These are phyloP conservation scores for Bassia scoparia DNA, from an alignment of 148 eudicot genomes.

Conservation along the genomic window DNA sequence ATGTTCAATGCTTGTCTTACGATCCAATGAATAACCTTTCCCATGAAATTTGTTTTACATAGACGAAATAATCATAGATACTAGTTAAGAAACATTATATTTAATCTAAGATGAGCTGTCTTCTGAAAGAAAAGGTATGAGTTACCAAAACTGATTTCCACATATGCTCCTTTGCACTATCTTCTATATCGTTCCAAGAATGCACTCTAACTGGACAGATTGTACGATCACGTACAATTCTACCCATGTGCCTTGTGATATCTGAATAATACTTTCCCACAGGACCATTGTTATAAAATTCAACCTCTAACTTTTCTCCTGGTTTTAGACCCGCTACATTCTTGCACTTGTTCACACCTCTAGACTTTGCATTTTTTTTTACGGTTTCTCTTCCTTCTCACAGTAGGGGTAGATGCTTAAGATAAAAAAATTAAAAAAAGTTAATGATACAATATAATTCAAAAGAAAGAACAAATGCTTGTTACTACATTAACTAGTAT, in stretches of 20 bases:
- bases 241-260: neutral
- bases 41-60: neutral
- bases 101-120: no score
- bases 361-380: neutral
- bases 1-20: neutral
- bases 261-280: neutral
- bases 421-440: no score
- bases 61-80: neutral
- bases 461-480: no score
- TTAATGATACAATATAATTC: no score
- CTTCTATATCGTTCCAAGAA: neutral
- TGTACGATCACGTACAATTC: conserved; percentile 3
- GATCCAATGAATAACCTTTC: neutral
- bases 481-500: no score
- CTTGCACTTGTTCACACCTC: conserved; percentile 4
- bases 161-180: neutral
- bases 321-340: neutral
- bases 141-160: neutral
- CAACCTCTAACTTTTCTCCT: neutral
- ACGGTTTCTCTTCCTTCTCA: neutral
- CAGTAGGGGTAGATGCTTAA: no score
- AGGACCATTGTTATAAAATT: neutral
- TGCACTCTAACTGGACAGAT: conserved; percentile 5
- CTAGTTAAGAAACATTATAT: neutral
- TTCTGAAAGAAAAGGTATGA: no score